phyloP scores from a whole-genome alignment of 306 rosid species.

The barrel medic (Medicago truncatula) region MtrunA17r5.0-ANR NC_053046.1:5661001-5661500 shows the following conservation, averaged over 20 bases:
- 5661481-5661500: too few species aligned
- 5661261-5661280: conserved; percentile 64
- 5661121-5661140: conserved; percentile 3
- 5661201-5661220: conserved; percentile 61
- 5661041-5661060: neutral
- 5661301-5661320: conserved; percentile 79
- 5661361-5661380: too few species aligned
- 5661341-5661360: too few species aligned
- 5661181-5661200: conserved; percentile 71
- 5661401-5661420: too few species aligned
- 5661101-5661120: neutral
- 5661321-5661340: conserved; percentile 78
- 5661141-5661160: neutral
- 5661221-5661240: conserved; percentile 72
- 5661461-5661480: too few species aligned
- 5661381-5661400: too few species aligned
- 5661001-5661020: too few species aligned
- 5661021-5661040: neutral
- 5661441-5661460: too few species aligned
- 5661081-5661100: neutral
- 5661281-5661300: conserved; percentile 71
- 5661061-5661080: conserved; percentile 7
- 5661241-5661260: conserved; percentile 65
- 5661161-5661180: conserved; percentile 79
- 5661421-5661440: too few species aligned